These are phyloP conservation scores for Erigeron canadensis DNA, from an alignment of 129 eudicot genomes.

Conservation along the genomic window DNA sequence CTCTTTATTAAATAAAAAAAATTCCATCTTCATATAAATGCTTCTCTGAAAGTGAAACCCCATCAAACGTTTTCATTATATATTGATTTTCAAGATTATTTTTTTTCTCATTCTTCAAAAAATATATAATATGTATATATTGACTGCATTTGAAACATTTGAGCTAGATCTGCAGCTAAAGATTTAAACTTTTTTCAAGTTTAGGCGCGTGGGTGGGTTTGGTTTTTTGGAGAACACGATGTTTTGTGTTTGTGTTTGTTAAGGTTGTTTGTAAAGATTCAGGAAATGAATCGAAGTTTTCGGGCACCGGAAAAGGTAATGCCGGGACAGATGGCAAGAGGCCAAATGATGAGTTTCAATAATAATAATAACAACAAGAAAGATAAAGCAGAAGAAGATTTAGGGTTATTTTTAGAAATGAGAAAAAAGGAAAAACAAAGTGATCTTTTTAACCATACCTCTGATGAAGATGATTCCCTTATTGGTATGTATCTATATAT, in stretches of 20 bases:
- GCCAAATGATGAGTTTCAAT: constrained; percentile 45
- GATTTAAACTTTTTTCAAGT: background rate
- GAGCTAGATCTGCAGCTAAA: constrained; percentile 53
- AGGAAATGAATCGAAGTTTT: constrained; percentile 73
- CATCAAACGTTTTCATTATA: background rate
- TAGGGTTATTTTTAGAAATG: constrained; percentile 85
- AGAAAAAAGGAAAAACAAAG: constrained; percentile 76
- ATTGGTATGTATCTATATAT: no score
- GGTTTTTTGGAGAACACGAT: constrained; percentile 27
- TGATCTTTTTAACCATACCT: constrained; percentile 53
- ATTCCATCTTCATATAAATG: constrained; percentile 7
- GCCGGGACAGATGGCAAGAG: constrained; percentile 45
- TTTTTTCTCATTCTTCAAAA: background rate
- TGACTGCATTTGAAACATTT: constrained; percentile 29
- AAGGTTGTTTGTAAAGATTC: constrained; percentile 2
- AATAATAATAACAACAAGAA: constrained; percentile 59
- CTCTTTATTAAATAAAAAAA: constrained; percentile 19
- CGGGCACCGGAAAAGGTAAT: constrained; percentile 61
- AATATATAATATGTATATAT: background rate
- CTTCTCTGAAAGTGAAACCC: constrained; percentile 4
- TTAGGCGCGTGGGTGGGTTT: constrained; percentile 8
- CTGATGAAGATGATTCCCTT: constrained; percentile 48
- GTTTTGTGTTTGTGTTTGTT: constrained; percentile 24
- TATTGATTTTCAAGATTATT: background rate
- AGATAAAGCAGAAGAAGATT: constrained; percentile 74